Conservation (phyloP, 2,329 filamentous ascomycete genomes). For the Neofusicoccum sp. region DNA sequence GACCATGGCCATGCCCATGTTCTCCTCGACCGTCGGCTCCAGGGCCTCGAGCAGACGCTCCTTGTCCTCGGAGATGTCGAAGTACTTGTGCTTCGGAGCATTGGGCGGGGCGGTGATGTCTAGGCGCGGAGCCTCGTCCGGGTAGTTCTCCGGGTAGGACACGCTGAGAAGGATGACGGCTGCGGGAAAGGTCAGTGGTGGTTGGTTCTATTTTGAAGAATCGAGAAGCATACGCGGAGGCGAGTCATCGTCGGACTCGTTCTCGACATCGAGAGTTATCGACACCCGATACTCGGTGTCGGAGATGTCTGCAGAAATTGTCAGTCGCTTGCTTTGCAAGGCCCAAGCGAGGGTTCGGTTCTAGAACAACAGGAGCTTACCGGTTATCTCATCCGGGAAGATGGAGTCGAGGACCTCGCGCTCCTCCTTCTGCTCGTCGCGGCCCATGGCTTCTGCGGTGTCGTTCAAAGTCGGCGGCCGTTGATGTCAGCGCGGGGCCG, state of each 20-base stretch:
- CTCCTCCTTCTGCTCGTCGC: slow-evolving; percentile 91
- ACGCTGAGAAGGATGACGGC: slow-evolving; percentile 78
- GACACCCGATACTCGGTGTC: slow-evolving; percentile 85
- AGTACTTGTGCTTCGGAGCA: slow-evolving; percentile 65
- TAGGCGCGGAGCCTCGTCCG: slow-evolving; percentile 79
- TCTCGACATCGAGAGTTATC: slow-evolving; percentile 75
- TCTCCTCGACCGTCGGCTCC: slow-evolving; percentile 78
- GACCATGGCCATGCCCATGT: slow-evolving; percentile 95
- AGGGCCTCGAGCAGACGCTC: slow-evolving; percentile 68
- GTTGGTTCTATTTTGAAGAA: not conserved
- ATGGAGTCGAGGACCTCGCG: slow-evolving; percentile 97
- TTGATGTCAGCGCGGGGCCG: slow-evolving; percentile 7
- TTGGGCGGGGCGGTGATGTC: slow-evolving; percentile 75
- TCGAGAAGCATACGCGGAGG: slow-evolving; percentile 52
- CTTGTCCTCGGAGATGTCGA: slow-evolving; percentile 81
- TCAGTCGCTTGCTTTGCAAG: slow-evolving; percentile 24
- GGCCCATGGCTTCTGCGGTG: slow-evolving; percentile 40
- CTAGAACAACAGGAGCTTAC: slow-evolving; percentile 44
- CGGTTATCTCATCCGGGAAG: slow-evolving; percentile 95
- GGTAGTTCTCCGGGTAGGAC: slow-evolving; percentile 85
- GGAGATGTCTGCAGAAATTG: slow-evolving; percentile 67
- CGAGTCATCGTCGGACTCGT: slow-evolving; percentile 57
- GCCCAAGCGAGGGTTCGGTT: not conserved
- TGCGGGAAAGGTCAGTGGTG: slow-evolving; percentile 22
- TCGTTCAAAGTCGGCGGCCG: not conserved